A percentile compares a stretch with the other conserved stretches of the same genome.
Evolutionary conservation across 495 filamentous ascomycete species (phyloP).

Genomic region (Aspergillus hancockii): DNA sequence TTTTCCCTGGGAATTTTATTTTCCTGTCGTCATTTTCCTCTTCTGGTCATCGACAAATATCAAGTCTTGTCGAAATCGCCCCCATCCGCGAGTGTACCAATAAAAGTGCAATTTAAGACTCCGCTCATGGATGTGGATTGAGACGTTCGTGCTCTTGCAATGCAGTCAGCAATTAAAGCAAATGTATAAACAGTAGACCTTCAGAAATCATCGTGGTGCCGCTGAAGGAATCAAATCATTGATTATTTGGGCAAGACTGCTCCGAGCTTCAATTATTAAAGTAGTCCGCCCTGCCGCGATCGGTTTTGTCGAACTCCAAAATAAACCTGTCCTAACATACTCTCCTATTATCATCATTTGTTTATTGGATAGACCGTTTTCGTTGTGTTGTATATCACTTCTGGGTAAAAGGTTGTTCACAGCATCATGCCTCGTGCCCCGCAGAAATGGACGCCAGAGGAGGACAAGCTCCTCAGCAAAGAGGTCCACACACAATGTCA

Average conservation of each 20-base stretch:
- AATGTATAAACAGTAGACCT: not conserved
- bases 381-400: not conserved
- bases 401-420: not conserved
- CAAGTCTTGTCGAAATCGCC: not conserved
- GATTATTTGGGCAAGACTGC: not conserved
- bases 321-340: too few species aligned
- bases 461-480: not conserved
- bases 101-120: not conserved
- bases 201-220: not conserved
- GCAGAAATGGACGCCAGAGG: conserved; percentile 4
- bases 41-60: not conserved
- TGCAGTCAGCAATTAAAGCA: not conserved
- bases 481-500: not conserved
- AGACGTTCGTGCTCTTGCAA: not conserved
- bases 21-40: not conserved
- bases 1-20: not conserved
- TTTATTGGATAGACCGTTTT: not conserved
- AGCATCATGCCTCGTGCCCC: not conserved
- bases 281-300: not conserved
- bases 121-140: not conserved
- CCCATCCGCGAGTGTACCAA: not conserved
- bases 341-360: not conserved
- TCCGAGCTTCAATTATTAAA: not conserved
- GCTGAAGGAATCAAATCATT: not conserved
- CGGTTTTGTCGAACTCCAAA: not conserved